These are phyloP conservation scores for Groenewaldozyma sp. DNA, from an alignment of 1,139 yeast species.

Conservation along the genomic window DNA sequence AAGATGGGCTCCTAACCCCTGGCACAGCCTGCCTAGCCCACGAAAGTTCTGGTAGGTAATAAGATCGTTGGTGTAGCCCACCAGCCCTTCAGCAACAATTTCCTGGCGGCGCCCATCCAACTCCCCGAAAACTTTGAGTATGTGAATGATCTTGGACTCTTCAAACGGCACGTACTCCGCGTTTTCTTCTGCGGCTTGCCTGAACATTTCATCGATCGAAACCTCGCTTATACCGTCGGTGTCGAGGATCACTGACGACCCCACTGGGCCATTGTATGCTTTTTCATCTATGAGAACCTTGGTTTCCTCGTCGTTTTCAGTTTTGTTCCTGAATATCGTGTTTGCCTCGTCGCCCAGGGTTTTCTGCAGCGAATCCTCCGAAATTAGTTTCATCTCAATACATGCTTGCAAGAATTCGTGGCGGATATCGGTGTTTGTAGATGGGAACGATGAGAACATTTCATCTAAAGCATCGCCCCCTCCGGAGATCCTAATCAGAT, in stretches of 20 bases:
- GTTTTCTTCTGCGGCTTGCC: slow-evolving; percentile 18
- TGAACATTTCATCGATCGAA: slow-evolving; percentile 16
- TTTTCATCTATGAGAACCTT: slow-evolving; percentile 10
- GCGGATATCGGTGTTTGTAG: slow-evolving; percentile 42
- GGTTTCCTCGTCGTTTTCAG: slow-evolving; percentile 36
- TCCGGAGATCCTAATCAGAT: slow-evolving; percentile 21
- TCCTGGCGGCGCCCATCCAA: slow-evolving; percentile 23
- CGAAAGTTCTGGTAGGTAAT: slow-evolving; percentile 20
- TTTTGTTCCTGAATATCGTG: slow-evolving; percentile 20
- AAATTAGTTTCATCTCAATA: slow-evolving; percentile 36
- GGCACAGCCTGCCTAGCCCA: slow-evolving; percentile 38
- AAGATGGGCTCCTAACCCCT: slow-evolving; percentile 37
- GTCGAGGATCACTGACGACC: slow-evolving; percentile 7
- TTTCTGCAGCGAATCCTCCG: slow-evolving; percentile 36
- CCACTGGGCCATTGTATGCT: slow-evolving; percentile 7
- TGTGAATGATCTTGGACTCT: slow-evolving; percentile 17
- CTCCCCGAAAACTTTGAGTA: slow-evolving; percentile 20
- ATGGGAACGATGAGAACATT: slow-evolving; percentile 38
- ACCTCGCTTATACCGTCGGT: slow-evolving; percentile 9
- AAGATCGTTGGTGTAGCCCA: slow-evolving; percentile 17
- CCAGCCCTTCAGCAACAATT: slow-evolving; percentile 18
- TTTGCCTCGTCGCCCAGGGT: slow-evolving; percentile 37
- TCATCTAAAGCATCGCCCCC: slow-evolving; percentile 34
- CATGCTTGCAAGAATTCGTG: slow-evolving; percentile 50
- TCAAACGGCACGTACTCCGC: slow-evolving; percentile 21